Evolutionary conservation across 169 alveolate species (phyloP), one percentile per base, ranked within the genome.

Genomic region (Plasmodium fragile): DNA sequence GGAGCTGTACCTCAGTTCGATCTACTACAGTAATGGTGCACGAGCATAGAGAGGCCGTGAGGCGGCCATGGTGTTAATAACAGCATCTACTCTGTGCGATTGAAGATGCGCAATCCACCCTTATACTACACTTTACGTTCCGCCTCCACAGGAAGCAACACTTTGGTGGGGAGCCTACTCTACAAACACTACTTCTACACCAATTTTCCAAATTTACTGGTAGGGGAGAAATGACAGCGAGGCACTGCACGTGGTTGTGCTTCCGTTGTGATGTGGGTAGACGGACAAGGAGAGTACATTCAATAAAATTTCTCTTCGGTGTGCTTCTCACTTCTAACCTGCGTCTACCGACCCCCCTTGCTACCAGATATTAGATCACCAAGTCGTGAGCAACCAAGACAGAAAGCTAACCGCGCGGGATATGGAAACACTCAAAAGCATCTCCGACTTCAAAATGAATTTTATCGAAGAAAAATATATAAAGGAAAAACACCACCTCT

Each of bases 1-100:
- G 70, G 93, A 87, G 69, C 70, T 87, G 18, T 78, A 87, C 73
- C 71, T 87, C 32, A 87, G 72, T 41, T 87, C 93, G 49, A 87
- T 87, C 45, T 87, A 87, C 52, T 87, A 87, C 72, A 87, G 93
- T 87, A 87, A 87, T 87, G 71, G 18, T 30, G 73, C 34, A n/a
- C 18, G 36, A 32, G 55, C 6, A 70, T 22, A 4, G 1, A 70
- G 16, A 73, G 53, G 11, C n/a, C 39, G 16, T 72, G 1, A 8
- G 3, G 11, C 11, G 53, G n/a, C 3, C 5, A 43, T 43, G 16
- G 53, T 0, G 16, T 43, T 43, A n/a, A 43, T 43, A 43, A 43
- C 53, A 43, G 3, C 53, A 43, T 10, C 53, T 43, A 4, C 16
- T 10, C 53, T 43, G 53, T 43, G n/a, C n/a, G 11, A 43, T 49